phyloP scores from a whole-genome alignment of 495 filamentous ascomycete genomes.

The Tuber melanosporum region DNA sequence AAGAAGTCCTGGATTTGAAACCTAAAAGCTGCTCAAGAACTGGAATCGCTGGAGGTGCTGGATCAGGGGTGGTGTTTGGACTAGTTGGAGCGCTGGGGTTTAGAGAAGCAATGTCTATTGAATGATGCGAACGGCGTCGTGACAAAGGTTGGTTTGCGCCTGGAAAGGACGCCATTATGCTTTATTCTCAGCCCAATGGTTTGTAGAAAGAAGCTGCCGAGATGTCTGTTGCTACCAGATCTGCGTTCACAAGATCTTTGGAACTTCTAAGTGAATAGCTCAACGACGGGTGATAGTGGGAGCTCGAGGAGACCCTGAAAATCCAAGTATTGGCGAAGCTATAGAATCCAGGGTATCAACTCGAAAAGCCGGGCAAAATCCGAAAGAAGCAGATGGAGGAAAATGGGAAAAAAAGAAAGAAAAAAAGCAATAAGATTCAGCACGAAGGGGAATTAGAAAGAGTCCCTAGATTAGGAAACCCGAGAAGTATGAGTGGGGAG shows the following conservation, averaged over 20 bases:
- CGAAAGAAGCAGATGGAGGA: background rate
- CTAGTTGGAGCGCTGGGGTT: background rate
- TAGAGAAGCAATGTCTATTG: constrained; percentile 1
- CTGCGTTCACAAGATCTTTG: background rate
- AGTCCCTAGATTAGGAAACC: background rate
- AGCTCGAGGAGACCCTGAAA: background rate
- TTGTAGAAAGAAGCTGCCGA: background rate
- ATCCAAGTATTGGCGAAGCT: background rate
- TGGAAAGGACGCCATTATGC: constrained; percentile 3
- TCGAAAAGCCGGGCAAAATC: background rate
- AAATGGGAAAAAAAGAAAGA: background rate
- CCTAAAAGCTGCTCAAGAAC: constrained; percentile 8
- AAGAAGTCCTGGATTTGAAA: constrained; percentile 39
- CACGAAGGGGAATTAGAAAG: background rate
- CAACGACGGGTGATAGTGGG: background rate
- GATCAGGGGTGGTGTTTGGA: background rate
- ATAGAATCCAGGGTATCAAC: background rate
- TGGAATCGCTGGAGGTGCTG: constrained; percentile 5
- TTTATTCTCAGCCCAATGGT: background rate
- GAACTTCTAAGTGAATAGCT: background rate
- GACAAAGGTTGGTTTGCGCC: background rate
- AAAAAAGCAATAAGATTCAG: background rate
- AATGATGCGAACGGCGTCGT: background rate
- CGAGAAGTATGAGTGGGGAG: background rate
- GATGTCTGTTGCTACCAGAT: background rate